phyloP scores from a whole-genome alignment of 331 rosid genomes.

The Stylosanthes scabra region DNA sequence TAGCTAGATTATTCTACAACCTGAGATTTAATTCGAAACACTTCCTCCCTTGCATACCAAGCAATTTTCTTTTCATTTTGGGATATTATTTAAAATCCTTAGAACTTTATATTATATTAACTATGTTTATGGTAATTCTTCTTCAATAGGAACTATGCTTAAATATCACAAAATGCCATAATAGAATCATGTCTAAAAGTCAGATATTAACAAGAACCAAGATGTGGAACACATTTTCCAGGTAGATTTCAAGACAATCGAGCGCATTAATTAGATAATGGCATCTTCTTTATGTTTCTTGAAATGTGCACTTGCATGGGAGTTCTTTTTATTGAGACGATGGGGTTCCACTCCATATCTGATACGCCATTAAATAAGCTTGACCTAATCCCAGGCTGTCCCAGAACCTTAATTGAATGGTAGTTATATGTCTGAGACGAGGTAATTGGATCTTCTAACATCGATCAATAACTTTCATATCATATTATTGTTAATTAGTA shows the following conservation, averaged over 20 bases:
- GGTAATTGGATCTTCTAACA: slow-evolving; percentile 32
- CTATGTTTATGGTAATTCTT: no score
- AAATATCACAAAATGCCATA: not conserved
- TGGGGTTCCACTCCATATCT: slow-evolving; percentile 38
- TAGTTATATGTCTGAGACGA: slow-evolving; percentile 40
- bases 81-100: no score
- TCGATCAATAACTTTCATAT: not conserved
- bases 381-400: slow-evolving; percentile 70
- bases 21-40: not conserved
- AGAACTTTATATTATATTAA: no score
- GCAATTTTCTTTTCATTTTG: no score
- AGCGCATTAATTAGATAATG: slow-evolving; percentile 12
- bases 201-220: slow-evolving; percentile 22
- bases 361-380: slow-evolving; percentile 40
- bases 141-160: not conserved
- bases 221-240: not conserved
- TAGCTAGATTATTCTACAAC: no score
- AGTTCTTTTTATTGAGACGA: slow-evolving; percentile 17
- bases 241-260: not conserved
- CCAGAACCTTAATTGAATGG: slow-evolving; percentile 49
- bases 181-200: slow-evolving; percentile 8
- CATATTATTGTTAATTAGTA: no score
- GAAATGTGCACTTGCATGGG: not conserved
- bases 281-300: not conserved
- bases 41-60: not conserved